These are phyloP conservation scores for Monosporascus sp. DNA, from an alignment of 2,329 filamentous ascomycete genomes.

Conservation along the genomic window DNA sequence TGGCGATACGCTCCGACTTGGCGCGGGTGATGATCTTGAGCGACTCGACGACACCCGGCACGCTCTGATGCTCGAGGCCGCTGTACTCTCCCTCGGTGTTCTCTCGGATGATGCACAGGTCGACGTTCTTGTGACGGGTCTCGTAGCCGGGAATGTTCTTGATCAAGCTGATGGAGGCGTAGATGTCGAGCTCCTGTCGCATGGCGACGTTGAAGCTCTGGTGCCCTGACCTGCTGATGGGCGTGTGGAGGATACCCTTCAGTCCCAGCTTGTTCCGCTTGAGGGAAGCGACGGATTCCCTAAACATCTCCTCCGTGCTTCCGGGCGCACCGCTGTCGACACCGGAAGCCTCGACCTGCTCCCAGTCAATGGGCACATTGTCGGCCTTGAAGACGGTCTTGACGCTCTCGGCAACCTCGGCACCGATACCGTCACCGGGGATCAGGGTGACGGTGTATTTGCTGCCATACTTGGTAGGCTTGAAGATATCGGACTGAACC, in stretches of 20 bases:
- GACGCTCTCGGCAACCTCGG: conserved; percentile 95
- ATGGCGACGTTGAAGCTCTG: conserved; percentile 99
- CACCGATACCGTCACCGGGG: conserved; percentile 97
- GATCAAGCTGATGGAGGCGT: conserved; percentile 94
- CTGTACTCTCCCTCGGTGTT: conserved; percentile 99
- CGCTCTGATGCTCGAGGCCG: conserved; percentile 96
- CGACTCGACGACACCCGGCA: conserved; percentile 92
- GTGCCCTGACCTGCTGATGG: conserved; percentile 93
- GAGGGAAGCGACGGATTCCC: conserved; percentile 89
- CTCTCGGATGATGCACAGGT: conserved; percentile 99
- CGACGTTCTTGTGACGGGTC: conserved; percentile 94
- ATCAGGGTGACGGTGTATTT: conserved; percentile 99
- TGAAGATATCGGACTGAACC: conserved; percentile 92
- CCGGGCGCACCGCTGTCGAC: conserved; percentile 73
- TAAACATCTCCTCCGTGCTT: conserved; percentile 90
- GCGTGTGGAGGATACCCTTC: conserved; percentile 98
- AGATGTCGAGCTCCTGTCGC: conserved; percentile 98
- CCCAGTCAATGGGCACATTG: conserved; percentile 98
- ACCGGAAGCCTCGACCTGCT: conserved; percentile 93
- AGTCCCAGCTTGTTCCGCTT: conserved; percentile 98
- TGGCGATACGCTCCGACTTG: conserved; percentile 98
- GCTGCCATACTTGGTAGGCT: conserved; percentile 96
- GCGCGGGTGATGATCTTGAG: conserved; percentile 99
- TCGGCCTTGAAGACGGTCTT: conserved; percentile 99
- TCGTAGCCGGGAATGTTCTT: conserved; percentile 99